Conservation (phyloP, 1,139 yeast species). For the Lodderomyces pseudojiufengensis region DNA sequence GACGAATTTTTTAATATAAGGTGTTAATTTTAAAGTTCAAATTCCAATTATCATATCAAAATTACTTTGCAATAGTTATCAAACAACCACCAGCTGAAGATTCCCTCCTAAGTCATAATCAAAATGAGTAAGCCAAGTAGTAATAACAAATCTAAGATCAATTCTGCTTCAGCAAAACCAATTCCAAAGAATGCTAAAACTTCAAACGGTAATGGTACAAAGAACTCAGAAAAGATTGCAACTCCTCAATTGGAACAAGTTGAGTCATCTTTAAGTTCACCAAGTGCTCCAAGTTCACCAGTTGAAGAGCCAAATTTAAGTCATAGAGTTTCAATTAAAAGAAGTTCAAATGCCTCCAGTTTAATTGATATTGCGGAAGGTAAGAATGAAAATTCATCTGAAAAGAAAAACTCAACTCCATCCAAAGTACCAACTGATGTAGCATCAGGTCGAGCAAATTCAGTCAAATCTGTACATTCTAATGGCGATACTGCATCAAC, state of each 20-base stretch:
- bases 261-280: conserved; percentile 3
- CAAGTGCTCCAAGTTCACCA: neutral
- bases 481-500: neutral
- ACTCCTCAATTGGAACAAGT: conserved; percentile 8
- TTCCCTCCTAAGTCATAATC: too few relatives aligned
- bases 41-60: too few relatives aligned
- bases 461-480: neutral
- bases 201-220: conserved; percentile 1
- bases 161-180: too few relatives aligned
- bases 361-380: conserved; percentile 6
- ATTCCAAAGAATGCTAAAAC: too few relatives aligned
- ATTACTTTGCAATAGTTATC: too few relatives aligned
- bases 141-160: too few relatives aligned
- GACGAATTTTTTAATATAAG: too few relatives aligned
- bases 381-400: neutral
- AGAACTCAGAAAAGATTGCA: conserved; percentile 2
- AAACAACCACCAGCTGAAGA: too few relatives aligned
- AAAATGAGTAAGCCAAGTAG: too few relatives aligned
- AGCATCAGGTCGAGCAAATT: neutral
- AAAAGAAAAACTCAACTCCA: neutral
- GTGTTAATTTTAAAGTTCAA: too few relatives aligned
- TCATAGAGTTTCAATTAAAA: conserved; percentile 8
- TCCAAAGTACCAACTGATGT: neutral
- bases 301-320: conserved; percentile 4
- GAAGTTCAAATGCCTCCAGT: conserved; percentile 6